Base-by-base conservation (phyloP, 1,139 yeast species). In the Meyerozyma guilliermondii region DNA sequence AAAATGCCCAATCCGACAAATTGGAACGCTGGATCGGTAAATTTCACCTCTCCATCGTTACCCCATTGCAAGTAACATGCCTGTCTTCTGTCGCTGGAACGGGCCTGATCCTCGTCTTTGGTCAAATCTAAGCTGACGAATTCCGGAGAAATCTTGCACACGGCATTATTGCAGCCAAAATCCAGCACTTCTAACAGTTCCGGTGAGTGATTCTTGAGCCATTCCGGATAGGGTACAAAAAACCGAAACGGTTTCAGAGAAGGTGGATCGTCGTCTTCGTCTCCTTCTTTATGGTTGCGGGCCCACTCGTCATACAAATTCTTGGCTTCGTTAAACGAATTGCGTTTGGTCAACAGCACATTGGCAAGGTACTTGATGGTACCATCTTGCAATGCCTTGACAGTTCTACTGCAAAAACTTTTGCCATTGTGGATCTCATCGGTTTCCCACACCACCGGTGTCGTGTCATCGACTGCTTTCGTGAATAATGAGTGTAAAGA, bases 1-100 rank as follows among this genome's bases (percentile, higher is more conserved):
- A 83, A 63, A 44, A 78, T 79, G 1, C 83, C 83, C 42, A 84
- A 59, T 0, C 85, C 87, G 20, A 76, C 80, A 56, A 75, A 80
- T 47, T 80, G 76, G 55, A 69, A 77, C 8, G 51, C 54, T n/a
- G 63, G 63, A n/a, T 48, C 38, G n/a, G 34, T 36, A 31, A 43
- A 11, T 7, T 28, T 17, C 16, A 41, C 46, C 43, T 59, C 57
- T n/a, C 52, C 53, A n/a, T 54, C 56, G 18, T 63, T 68, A 41
- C 70, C 71, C 52, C 71, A 70, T 49, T 60, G 62, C 8, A 70
- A 69, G 64, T 75, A 76, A 52, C 65, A 72, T 26, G 75, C 52
- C 38, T 74, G 50, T 31, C 60, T 56, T 36, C 81, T 60, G 30
- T 76, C 65, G 0, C 78, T 55, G 3, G 55, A 53, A 1, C 56